phyloP scores from a whole-genome alignment of 441 rosid genomes.

The Arabidopsis hybrid region DNA sequence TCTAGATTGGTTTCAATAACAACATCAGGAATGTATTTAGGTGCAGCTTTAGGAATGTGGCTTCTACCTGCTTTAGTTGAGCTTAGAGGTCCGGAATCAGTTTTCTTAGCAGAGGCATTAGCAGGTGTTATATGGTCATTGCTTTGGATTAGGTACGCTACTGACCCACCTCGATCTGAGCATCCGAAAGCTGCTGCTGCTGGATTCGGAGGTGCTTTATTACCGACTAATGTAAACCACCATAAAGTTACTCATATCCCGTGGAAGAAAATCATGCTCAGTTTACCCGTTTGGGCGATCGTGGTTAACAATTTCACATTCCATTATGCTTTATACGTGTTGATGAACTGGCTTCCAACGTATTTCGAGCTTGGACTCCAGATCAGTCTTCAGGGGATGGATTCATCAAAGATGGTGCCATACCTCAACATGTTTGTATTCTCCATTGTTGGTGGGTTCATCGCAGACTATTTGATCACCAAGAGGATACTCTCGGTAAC shows the following conservation, averaged over 20 bases:
- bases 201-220: slow-evolving; percentile 73
- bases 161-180: slow-evolving; percentile 89
- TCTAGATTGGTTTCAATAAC: slow-evolving; percentile 97
- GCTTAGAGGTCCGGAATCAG: slow-evolving; percentile 81
- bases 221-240: slow-evolving; percentile 69
- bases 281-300: slow-evolving; percentile 90
- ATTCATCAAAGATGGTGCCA: slow-evolving; percentile 95
- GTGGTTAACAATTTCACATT: slow-evolving; percentile 92
- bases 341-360: slow-evolving; percentile 97
- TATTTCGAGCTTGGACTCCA: slow-evolving; percentile 91
- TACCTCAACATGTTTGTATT: slow-evolving; percentile 94
- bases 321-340: slow-evolving; percentile 88
- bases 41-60: slow-evolving; percentile 97
- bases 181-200: slow-evolving; percentile 91
- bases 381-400: slow-evolving; percentile 93
- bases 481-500: slow-evolving; percentile 80
- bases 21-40: slow-evolving; percentile 94
- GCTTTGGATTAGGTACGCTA: slow-evolving; percentile 81
- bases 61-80: slow-evolving; percentile 88
- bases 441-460: slow-evolving; percentile 88
- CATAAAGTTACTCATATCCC: slow-evolving; percentile 76
- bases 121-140: slow-evolving; percentile 84
- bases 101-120: slow-evolving; percentile 84
- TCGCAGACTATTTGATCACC: slow-evolving; percentile 87
- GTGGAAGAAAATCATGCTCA: slow-evolving; percentile 77